Conservation (phyloP, 1,284 basidiomycete species). For the Heterobasidion irregulare region DNA sequence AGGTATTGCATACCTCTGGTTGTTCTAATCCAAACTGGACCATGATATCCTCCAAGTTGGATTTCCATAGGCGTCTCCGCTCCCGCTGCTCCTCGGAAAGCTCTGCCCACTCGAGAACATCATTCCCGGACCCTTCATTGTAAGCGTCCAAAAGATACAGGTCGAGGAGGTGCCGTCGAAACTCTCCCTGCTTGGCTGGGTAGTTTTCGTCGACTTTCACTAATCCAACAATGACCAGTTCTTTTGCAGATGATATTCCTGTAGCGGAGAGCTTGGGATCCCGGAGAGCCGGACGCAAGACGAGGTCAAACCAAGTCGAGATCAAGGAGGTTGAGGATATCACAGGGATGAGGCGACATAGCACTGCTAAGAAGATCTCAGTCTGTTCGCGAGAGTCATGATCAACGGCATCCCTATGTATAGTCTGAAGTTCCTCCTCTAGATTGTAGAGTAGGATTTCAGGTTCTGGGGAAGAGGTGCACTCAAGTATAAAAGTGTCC, state of each 20-base stretch:
- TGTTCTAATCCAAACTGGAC: constrained; percentile 51
- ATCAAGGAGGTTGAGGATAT: constrained; percentile 58
- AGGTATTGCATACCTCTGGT: constrained; percentile 45
- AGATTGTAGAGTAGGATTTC: constrained; percentile 37
- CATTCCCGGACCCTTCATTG: constrained; percentile 63
- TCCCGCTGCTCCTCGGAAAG: constrained; percentile 53
- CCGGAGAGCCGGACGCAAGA: constrained; percentile 66
- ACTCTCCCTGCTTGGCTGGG: constrained; percentile 47
- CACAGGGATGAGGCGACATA: constrained; percentile 53
- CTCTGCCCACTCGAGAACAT: constrained; percentile 65
- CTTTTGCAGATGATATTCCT: constrained; percentile 59
- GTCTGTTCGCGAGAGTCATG: constrained; percentile 51
- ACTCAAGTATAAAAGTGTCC: constrained; percentile 46
- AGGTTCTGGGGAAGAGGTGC: constrained; percentile 34
- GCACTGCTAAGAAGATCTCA: constrained; percentile 56
- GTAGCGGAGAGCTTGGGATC: constrained; percentile 55
- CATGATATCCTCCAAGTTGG: constrained; percentile 66
- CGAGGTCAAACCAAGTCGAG: constrained; percentile 70
- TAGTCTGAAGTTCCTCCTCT: constrained; percentile 58
- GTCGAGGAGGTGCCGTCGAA: constrained; percentile 60
- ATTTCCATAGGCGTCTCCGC: constrained; percentile 58
- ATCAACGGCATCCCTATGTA: constrained; percentile 55
- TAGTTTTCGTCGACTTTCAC: constrained; percentile 36
- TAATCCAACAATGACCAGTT: constrained; percentile 56
- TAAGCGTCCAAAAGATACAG: constrained; percentile 68